Evolutionary conservation across 148 eudicot species (phyloP), one percentile per base, ranked within the genome.

Genomic region (Drosera capensis): DNA sequence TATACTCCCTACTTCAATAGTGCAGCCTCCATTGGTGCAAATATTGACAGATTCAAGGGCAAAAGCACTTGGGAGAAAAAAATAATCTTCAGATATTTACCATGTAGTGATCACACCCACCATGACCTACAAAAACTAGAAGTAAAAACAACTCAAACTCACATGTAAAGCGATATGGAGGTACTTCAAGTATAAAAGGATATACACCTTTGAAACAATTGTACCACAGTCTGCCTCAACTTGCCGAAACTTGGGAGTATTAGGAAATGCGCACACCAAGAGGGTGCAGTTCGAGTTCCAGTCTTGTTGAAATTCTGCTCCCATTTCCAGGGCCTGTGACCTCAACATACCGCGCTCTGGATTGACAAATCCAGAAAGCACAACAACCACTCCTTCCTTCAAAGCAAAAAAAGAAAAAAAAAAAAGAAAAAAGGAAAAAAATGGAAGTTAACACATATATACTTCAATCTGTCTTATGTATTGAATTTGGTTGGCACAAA

Each of bases 311-410:
- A 71, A 92, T 54, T 78, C 73, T 37, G 94, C 95, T 40, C 99
- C 99, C 99, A 92, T 81, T 71, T 79, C 95, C 67, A 85, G 56
- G 42, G 84, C 86, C 54, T 71, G 88, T 24, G 94, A 85, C 63
- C 95, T 58, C 58, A 92, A 57, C n/a, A 43, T 66, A 51, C 86
- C 71, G 19, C 95, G 82, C 49, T 92, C 95, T 7, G 99, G 99
- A 68, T 90, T 84, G 37, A 90, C 88, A 78, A 90, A 78, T 20
- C 99, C 99, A 3, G 99, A 92, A 19, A 92, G 70, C 5, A 54
- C 95, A 58, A 92, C 73, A 26, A 81, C 94, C 23, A 92, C 88
- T 24, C 95, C 99, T 46, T 92, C 95, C 95, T 92, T 62, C 56
- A 52, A 59, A 23, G 13, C 9, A 8, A 25, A 23, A 3, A 22